phyloP scores from a whole-genome alignment of 2,329 filamentous ascomycete species.

The Ramularia collo-cygni region DNA sequence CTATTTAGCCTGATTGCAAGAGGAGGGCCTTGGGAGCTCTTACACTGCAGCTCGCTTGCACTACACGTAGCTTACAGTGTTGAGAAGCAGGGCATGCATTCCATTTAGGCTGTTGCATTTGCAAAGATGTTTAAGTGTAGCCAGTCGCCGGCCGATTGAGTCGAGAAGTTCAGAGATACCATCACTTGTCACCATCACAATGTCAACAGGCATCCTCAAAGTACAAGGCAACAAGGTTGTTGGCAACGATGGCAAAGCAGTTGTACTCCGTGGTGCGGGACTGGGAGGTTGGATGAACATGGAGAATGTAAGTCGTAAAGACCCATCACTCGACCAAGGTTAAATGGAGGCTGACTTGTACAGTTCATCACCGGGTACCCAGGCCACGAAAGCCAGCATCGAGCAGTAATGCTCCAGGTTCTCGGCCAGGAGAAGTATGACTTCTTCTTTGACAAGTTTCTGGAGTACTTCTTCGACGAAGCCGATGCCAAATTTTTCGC shows the following conservation, averaged over 20 bases:
- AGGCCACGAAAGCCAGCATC: slow-evolving; percentile 52
- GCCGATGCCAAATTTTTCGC: slow-evolving; percentile 53
- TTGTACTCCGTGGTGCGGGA: slow-evolving; percentile 45
- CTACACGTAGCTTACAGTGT: no score
- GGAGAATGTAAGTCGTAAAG: slow-evolving; percentile 28
- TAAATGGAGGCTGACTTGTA: slow-evolving; percentile 35
- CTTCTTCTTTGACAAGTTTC: slow-evolving; percentile 53
- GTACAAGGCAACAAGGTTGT: slow-evolving; percentile 42
- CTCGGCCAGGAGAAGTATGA: slow-evolving; percentile 51
- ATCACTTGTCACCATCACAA: no score
- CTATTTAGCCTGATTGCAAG: no score
- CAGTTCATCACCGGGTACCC: slow-evolving; percentile 59
- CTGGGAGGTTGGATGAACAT: slow-evolving; percentile 41
- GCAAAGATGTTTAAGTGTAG: no score
- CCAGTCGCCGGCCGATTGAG: no score
- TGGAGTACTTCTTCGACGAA: slow-evolving; percentile 54
- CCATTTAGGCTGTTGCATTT: no score
- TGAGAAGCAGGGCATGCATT: no score
- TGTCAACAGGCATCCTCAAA: no score
- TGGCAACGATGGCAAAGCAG: slow-evolving; percentile 37
- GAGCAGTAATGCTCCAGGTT: slow-evolving; percentile 46
- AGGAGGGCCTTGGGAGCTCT: no score
- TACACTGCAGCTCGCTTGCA: no score
- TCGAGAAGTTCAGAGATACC: no score
- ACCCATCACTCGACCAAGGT: no score